Percentiles rank a stretch among this genome's conserved stretches.
Conservation (phyloP, 441 rosid genomes). For the Breynia disticha region DNA sequence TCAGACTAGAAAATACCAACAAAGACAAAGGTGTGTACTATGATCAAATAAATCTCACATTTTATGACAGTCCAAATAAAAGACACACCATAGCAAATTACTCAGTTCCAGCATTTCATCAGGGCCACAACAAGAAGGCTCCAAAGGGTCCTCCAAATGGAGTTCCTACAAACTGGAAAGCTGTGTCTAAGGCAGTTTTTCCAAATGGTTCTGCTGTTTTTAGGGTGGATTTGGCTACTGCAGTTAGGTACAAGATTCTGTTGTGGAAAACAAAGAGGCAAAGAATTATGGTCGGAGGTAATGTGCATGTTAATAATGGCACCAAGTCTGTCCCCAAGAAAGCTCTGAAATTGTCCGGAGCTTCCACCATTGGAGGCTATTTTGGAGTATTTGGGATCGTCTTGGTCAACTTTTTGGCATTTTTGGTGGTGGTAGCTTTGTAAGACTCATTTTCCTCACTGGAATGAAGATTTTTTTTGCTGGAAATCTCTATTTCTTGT, state of each 20-base stretch:
- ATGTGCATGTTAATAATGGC: slow-evolving; percentile 32
- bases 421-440: no score
- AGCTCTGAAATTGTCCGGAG: slow-evolving; percentile 43
- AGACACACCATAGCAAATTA: slow-evolving; percentile 14
- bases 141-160: slow-evolving; percentile 12
- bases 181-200: slow-evolving; percentile 25
- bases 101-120: slow-evolving; percentile 38
- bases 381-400: slow-evolving; percentile 18
- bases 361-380: slow-evolving; percentile 11
- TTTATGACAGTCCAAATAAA: slow-evolving; percentile 19
- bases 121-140: slow-evolving; percentile 70
- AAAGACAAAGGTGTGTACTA: slow-evolving; percentile 54
- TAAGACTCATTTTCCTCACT: no score
- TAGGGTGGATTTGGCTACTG: slow-evolving; percentile 58
- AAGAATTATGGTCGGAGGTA: slow-evolving; percentile 33
- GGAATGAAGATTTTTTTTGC: no score
- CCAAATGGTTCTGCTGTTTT: slow-evolving; percentile 34
- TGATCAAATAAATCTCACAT: slow-evolving; percentile 38
- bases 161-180: slow-evolving; percentile 14
- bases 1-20: slow-evolving; percentile 48
- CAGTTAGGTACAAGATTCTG: slow-evolving; percentile 56
- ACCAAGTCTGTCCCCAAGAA: slow-evolving; percentile 14
- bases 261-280: slow-evolving; percentile 50
- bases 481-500: no score
- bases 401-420: slow-evolving; percentile 15